Base-by-base conservation (phyloP, 345 rosid genomes). In the Hirschfeldia incana region DNA sequence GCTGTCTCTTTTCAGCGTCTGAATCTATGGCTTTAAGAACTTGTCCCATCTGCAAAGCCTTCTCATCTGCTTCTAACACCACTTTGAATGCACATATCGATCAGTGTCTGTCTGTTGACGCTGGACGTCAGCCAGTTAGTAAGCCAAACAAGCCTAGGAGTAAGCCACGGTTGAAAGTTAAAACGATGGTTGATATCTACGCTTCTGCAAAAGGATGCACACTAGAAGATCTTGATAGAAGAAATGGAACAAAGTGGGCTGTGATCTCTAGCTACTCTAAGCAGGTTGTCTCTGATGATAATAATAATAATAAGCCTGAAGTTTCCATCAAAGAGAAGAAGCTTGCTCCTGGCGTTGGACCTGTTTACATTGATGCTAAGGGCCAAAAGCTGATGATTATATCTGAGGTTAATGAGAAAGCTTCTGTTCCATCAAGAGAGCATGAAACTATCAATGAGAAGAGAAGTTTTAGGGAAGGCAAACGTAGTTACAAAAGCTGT, bases 1-100 rank as follows among this genome's bases (percentile, higher is more conserved):
- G 84, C 74, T 70, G 68, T 28, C 72, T 34, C 61, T 61, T 69
- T 80, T 27, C 79, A 0, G 85, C 85, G 76, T 87, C 97, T 2
- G 82, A 79, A 27, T 68, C 82, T 32, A 74, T 74, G 78, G 79
- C 67, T 61, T 62, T 69, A 49, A 90, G 92, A 86, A 88, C 90
- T 78, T 95, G 98, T 91, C 99, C 99, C 87, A 97, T 95, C 86
- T 95, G 99, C 89, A 93, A 90, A 87, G 86, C 88, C 32, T 95
- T 95, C 87, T 90, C 99, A 3, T 95, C 98, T 58, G 87, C 99
- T 32, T 95, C 99, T 36, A 95, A 95, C 88, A 95, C 99, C 76
- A 93, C 97, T 37, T 86, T 95, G 84, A 95, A 95, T 84, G 99
- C 98, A 21, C 99, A 95, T 85, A 95, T 95, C 7, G 98, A 95